Conservation (phyloP, 1,139 yeast species). For the Suhomyces anneliseae region DNA sequence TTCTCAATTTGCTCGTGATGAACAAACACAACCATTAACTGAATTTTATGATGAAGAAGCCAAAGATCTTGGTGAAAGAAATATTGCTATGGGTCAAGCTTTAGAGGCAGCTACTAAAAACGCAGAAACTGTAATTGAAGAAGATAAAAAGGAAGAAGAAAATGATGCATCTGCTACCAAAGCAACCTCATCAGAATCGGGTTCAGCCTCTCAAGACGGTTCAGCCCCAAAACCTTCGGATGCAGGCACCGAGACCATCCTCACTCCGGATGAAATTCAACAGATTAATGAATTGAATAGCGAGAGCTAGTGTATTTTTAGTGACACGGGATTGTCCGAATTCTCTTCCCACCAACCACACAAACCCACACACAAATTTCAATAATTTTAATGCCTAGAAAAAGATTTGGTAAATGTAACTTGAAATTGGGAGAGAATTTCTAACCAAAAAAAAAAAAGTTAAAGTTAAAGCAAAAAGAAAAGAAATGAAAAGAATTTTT, state of each 20-base stretch:
- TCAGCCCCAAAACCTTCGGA: conserved; percentile 1
- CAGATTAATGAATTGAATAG: conserved; percentile 9
- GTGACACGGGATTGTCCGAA: conserved; percentile 2
- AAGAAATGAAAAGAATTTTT: too few species aligned
- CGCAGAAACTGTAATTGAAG: not conserved
- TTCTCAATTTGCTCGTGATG: conserved; percentile 80
- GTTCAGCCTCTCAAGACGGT: too few species aligned
- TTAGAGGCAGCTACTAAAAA: conserved; percentile 4
- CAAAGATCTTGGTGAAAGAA: conserved; percentile 45
- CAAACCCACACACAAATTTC: too few species aligned
- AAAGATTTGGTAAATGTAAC: too few species aligned
- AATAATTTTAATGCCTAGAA: too few species aligned
- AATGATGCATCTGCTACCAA: not conserved
- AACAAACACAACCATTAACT: conserved; percentile 60
- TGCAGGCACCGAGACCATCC: conserved; percentile 8
- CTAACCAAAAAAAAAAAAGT: too few species aligned
- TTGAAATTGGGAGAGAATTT: too few species aligned
- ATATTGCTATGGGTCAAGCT: conserved; percentile 19
- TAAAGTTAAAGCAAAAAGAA: too few species aligned
- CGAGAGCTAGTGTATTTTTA: conserved; percentile 7
- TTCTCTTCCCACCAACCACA: too few species aligned
- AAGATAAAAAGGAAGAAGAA: not conserved
- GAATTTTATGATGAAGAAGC: conserved; percentile 69
- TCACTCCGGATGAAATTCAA: conserved; percentile 9
- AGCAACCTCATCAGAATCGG: not conserved